Base-by-base conservation (phyloP, 768 basidiomycete species). In the Clavulina sp. region DNA sequence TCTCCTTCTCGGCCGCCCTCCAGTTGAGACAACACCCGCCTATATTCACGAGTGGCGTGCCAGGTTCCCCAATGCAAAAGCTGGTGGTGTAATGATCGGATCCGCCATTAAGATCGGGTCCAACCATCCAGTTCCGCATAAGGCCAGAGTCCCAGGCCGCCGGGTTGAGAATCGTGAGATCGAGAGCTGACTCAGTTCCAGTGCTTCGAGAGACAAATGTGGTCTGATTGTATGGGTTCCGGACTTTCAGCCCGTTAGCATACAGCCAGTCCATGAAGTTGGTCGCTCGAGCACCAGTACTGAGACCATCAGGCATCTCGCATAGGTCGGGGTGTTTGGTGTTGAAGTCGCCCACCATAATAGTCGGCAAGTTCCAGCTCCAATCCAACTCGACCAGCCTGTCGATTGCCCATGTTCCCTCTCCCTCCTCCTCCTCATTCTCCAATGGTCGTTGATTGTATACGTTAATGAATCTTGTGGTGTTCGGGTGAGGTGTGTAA, bases 311-410 rank as follows among this genome's bases (percentile, higher is more conserved):
- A 13, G 43, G 50, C 16, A 16, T 5, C 23, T 44, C n/a, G 16
- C 29, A 18, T 26, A 28, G 50, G 1, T 34, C 2, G 3, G 52
- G 21, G 50, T 64, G 62, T 55, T 62, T 58, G 5, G 60, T 16
- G 24, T 46, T 46, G 43, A 46, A 46, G 24, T 46, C 43, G 26
- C 53, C 53, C 4, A 54, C 53, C 32, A 54, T 21, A 21, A 44
- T 26, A 28, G 41, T 21, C 7, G 54, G 23, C 3, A 30, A 16
- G 21, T 55, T 29, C 1, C 1, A 2, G 30, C 9, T 1, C 53
- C 16, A 3, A 18, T 6, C 0, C 36, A 18, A 9, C 53, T 44
- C 29, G 30, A 9, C 9, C 9, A 46, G 43, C 13, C 13, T 46
- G 43, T 46, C 43, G 13, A 46, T 26, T 28, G 43, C 13, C 13